Conservation (phyloP, 108 stramenopile genomes). For the Fragilaria radians region DNA sequence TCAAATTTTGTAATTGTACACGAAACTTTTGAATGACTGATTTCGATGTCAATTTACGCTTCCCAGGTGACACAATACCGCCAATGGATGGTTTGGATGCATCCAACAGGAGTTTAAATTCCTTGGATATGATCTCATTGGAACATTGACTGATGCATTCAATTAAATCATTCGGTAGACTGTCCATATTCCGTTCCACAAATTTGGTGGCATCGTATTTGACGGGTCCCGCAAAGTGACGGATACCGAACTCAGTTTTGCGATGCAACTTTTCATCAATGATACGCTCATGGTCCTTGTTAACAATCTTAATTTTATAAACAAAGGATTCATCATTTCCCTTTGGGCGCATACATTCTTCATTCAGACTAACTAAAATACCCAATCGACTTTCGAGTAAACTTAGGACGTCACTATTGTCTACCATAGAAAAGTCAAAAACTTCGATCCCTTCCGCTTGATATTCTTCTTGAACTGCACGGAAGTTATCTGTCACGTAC, state of each 20-base stretch:
- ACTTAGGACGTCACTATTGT: slow-evolving; percentile 84
- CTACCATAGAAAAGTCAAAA: slow-evolving; percentile 75
- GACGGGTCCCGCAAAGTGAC: slow-evolving; percentile 85
- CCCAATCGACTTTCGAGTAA: slow-evolving; percentile 88
- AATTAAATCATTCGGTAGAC: slow-evolving; percentile 58
- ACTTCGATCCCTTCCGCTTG: slow-evolving; percentile 83
- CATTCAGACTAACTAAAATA: slow-evolving; percentile 82
- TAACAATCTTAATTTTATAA: slow-evolving; percentile 43
- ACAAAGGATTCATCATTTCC: slow-evolving; percentile 82
- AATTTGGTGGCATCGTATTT: slow-evolving; percentile 74
- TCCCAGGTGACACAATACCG: slow-evolving; percentile 14
- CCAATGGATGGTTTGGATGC: slow-evolving; percentile 12
- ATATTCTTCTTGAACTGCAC: slow-evolving; percentile 66
- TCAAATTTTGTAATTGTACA: slow-evolving; percentile 47
- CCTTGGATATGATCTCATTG: slow-evolving; percentile 51
- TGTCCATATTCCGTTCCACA: slow-evolving; percentile 78
- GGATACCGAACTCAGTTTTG: slow-evolving; percentile 69
- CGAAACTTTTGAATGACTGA: slow-evolving; percentile 67
- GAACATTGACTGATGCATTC: slow-evolving; percentile 38
- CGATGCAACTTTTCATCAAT: slow-evolving; percentile 46
- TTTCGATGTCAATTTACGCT: slow-evolving; percentile 34
- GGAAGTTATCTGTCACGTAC: slow-evolving; percentile 73
- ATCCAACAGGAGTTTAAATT: slow-evolving; percentile 25
- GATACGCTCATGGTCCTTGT: slow-evolving; percentile 31
- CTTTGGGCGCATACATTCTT: slow-evolving; percentile 86